Conservation (phyloP, 495 filamentous ascomycete genomes). For the Gamarada debralockiae region DNA sequence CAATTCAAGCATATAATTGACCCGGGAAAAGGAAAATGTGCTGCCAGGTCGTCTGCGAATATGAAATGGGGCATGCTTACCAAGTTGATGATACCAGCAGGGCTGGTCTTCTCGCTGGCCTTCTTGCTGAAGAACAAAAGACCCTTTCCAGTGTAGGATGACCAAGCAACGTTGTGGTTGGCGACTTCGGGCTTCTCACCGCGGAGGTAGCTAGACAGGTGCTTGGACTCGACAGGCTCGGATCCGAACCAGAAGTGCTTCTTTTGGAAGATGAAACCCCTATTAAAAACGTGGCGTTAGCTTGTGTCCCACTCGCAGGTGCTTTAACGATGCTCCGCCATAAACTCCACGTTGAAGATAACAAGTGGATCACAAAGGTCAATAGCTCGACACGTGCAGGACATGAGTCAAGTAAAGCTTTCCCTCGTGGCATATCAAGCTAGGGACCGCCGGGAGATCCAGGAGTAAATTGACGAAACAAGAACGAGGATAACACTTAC, state of each 20-base stretch:
- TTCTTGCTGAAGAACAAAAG: slow-evolving; percentile 91
- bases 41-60: background rate
- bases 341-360: no score
- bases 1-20: no score
- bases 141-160: slow-evolving; percentile 90
- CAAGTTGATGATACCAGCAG: slow-evolving; percentile 78
- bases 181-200: slow-evolving; percentile 76
- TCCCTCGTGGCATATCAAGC: no score
- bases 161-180: slow-evolving; percentile 81
- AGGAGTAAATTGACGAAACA: no score
- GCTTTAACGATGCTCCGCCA: no score
- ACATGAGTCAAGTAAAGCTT: no score
- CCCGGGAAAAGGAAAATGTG: no score
- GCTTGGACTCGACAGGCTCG: slow-evolving; percentile 71
- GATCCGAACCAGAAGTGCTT: slow-evolving; percentile 92
- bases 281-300: slow-evolving; percentile 24
- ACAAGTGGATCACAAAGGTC: no score
- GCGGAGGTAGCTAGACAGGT: slow-evolving; percentile 69
- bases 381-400: no score
- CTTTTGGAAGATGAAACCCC: slow-evolving; percentile 64
- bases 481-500: slow-evolving; percentile 58
- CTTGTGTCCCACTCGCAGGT: background rate
- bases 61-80: slow-evolving; percentile 57
- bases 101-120: slow-evolving; percentile 67
- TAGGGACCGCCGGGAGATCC: no score